Percentiles rank a stretch among this genome's conserved stretches.
phyloP scores from a whole-genome alignment of 2,329 filamentous ascomycete genomes.

The Aspergillus caelatus region DNA sequence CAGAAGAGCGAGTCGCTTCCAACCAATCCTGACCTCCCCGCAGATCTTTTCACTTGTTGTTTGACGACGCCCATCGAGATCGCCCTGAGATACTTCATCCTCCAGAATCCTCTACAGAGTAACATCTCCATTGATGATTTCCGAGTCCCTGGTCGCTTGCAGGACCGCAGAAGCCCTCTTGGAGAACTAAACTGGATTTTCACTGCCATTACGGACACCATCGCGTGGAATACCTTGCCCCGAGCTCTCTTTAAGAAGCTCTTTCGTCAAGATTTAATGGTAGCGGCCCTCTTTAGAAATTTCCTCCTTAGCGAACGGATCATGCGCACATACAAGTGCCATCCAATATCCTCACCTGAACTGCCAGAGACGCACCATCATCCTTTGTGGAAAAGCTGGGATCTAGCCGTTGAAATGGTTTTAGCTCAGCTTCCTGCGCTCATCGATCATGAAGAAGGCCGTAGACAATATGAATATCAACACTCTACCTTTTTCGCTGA shows the following conservation, averaged over 20 bases:
- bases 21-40: constrained; percentile 89
- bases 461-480: constrained; percentile 83
- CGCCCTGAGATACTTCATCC: constrained; percentile 91
- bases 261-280: constrained; percentile 97
- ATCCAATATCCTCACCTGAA: constrained; percentile 86
- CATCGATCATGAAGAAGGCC: constrained; percentile 72
- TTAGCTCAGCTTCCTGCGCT: constrained; percentile 84
- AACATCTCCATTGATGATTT: constrained; percentile 78
- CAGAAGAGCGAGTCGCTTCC: constrained; percentile 88
- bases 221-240: constrained; percentile 94
- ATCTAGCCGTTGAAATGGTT: constrained; percentile 94
- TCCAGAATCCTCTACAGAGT: constrained; percentile 78
- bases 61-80: constrained; percentile 97
- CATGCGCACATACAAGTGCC: constrained; percentile 95
- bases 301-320: constrained; percentile 92
- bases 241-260: constrained; percentile 93
- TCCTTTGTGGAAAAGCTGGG: constrained; percentile 96
- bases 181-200: constrained; percentile 99
- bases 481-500: constrained; percentile 97
- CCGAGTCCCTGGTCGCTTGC: constrained; percentile 85
- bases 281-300: constrained; percentile 95
- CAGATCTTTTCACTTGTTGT: constrained; percentile 94
- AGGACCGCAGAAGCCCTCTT: constrained; percentile 88
- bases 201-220: constrained; percentile 97
- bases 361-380: constrained; percentile 96